phyloP scores from a whole-genome alignment of 805 yeast species.

The Yamadazyma takamatsuzukensis region DNA sequence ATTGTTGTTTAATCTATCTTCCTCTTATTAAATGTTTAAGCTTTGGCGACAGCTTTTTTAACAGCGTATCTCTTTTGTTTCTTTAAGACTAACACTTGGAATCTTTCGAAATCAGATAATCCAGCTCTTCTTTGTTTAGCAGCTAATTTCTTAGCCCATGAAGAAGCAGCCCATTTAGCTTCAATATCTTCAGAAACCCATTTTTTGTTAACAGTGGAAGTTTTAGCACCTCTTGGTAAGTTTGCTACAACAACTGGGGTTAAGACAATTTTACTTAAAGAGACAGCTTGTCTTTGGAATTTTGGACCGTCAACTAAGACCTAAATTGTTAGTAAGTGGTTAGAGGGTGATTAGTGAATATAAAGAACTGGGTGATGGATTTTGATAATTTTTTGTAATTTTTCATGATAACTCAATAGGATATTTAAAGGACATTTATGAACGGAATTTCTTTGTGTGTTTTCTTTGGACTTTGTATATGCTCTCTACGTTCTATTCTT shows the following conservation, averaged over 20 bases:
- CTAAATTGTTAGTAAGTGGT: conserved; percentile 39
- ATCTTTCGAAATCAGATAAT: conserved; percentile 97
- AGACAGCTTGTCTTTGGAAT: conserved; percentile 88
- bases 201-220: conserved; percentile 82
- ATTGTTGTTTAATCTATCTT: conserved; percentile 14
- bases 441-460: too few relatives aligned
- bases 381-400: too few relatives aligned
- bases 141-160: conserved; percentile 99
- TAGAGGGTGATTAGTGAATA: not conserved
- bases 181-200: conserved; percentile 89
- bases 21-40: conserved; percentile 45
- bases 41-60: conserved; percentile 96
- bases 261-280: conserved; percentile 83
- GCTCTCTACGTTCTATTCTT: too few relatives aligned
- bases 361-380: too few relatives aligned
- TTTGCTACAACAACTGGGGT: conserved; percentile 84
- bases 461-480: too few relatives aligned
- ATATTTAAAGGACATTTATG: too few relatives aligned
- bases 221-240: conserved; percentile 93
- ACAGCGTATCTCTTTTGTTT: conserved; percentile 96
- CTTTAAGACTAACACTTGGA: conserved; percentile 96
- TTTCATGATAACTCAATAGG: too few relatives aligned
- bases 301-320: conserved; percentile 96
- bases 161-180: conserved; percentile 85
- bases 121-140: conserved; percentile 89